A percentile compares a stretch with the other conserved stretches of the same genome.
These are phyloP conservation scores for Escallonia rubra DNA, from an alignment of 129 eudicot genomes.

Conservation along the genomic window DNA sequence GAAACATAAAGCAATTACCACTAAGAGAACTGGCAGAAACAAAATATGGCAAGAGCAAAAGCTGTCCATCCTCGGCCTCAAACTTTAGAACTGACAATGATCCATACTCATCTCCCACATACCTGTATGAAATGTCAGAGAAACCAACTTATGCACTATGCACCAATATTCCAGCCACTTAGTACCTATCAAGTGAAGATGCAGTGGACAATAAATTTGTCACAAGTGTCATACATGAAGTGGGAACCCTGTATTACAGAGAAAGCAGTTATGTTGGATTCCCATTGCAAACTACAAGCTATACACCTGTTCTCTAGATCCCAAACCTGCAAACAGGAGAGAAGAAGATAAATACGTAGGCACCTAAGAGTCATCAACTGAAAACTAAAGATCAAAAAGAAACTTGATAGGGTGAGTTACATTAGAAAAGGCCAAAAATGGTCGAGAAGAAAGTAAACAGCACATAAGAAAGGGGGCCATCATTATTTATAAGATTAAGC, in stretches of 20 bases:
- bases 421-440: too few relatives aligned
- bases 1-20: conserved; percentile 40
- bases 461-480: too few relatives aligned
- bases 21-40: conserved; percentile 52
- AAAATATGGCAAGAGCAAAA: conserved; percentile 59
- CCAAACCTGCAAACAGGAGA: conserved; percentile 68
- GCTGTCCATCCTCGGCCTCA: conserved; percentile 50
- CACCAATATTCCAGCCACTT: conserved; percentile 5
- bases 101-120: conserved; percentile 92
- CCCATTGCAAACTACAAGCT: conserved; percentile 76
- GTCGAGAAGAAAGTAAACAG: too few relatives aligned
- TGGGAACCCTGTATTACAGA: conserved; percentile 67
- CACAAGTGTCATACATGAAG: conserved; percentile 58
- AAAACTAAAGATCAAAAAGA: too few relatives aligned
- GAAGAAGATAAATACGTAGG: conserved; percentile 3
- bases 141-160: conserved; percentile 11
- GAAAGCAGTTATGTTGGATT: conserved; percentile 82
- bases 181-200: neutral
- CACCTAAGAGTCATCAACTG: too few relatives aligned
- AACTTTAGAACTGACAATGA: conserved; percentile 63
- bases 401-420: too few relatives aligned
- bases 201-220: neutral
- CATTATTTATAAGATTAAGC: too few relatives aligned
- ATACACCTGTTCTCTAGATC: conserved; percentile 65
- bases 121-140: conserved; percentile 45